Evolutionary conservation across 176 grass and related monocot genomes (phyloP), one percentile per base, ranked within the genome.

Genomic region (Triticum timopheevii): DNA sequence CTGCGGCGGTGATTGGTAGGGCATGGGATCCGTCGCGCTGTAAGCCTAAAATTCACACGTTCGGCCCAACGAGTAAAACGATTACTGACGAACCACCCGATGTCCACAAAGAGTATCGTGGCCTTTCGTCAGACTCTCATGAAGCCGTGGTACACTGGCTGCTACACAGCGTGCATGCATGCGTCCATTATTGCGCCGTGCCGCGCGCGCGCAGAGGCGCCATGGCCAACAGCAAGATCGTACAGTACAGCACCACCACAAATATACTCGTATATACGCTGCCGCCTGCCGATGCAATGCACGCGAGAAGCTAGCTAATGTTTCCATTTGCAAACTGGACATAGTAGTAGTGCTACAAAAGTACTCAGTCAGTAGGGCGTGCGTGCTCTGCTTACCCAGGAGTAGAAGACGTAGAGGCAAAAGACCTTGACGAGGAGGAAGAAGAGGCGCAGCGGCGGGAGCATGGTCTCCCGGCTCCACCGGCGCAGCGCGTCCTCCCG

Each of bases 321-420:
- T 59, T 59, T 8, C 3, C 56, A 22, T 22, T 59, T 59, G 50
- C 50, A 54, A 19, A 54, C 50, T 54, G 15, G 50, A 54, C 50
- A 54, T 7, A 17, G 12, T 47, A 49, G 4, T 49, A 5, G 13
- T 15, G 45, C 45, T 49, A 49, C 45, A 15, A 49, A 49, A 54
- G 50, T 6, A 52, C 4, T 17, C 49, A 13, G 49, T 17, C 49
- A 16, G 19, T 42, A 22, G 27, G 27, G 47, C 19, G 49, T 2
- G 20, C 69, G 2, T 12, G 69, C 4, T 40, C 6, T 86, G 80
- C 56, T 83, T 91, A 98, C 96, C 93, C 82, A 30, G 13, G 93
- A 88, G 92, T 94, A 98, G 90, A 98, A 98, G 90, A 76, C 82
- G 88, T 79, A 88, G 75, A 88, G 78, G 87, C 88, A 94, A 67